phyloP scores from a whole-genome alignment of 2,329 filamentous ascomycete species.

The Trichophyton mentagrophytes region DNA sequence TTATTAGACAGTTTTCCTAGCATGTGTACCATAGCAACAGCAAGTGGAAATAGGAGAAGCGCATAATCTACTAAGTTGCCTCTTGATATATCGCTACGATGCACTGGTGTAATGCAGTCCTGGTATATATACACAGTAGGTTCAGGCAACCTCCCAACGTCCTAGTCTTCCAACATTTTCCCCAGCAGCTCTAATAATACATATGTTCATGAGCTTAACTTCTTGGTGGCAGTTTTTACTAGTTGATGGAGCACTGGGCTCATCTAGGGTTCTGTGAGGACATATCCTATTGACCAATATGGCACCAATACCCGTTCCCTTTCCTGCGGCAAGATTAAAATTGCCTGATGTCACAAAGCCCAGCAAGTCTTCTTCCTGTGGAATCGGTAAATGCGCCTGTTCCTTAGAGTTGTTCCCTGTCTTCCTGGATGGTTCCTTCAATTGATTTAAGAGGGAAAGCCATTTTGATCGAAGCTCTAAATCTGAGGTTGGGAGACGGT shows the following conservation, averaged over 20 bases:
- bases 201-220: conserved; percentile 32
- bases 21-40: conserved; percentile 1
- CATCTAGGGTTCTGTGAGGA: conserved; percentile 3
- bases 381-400: conserved; percentile 43
- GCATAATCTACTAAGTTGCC: not conserved
- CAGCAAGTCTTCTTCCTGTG: conserved; percentile 60
- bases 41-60: not conserved
- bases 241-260: not conserved
- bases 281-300: conserved; percentile 50
- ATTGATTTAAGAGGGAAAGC: conserved; percentile 36
- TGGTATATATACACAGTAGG: not conserved
- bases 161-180: conserved; percentile 67
- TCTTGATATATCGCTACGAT: not conserved
- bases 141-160: conserved; percentile 58
- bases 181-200: conserved; percentile 71
- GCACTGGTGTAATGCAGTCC: not conserved
- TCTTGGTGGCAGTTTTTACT: not conserved
- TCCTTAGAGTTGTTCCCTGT: not conserved
- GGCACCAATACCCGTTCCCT: conserved; percentile 61
- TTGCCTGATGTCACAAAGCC: conserved; percentile 84
- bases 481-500: conserved; percentile 56
- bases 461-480: conserved; percentile 53
- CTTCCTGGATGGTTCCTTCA: not conserved
- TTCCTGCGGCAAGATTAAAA: conserved; percentile 65
- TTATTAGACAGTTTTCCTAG: not conserved